Percentiles rank a stretch among this genome's conserved stretches.
These are phyloP conservation scores for Tuber melanosporum DNA, from an alignment of 495 filamentous ascomycete genomes.

Conservation along the genomic window DNA sequence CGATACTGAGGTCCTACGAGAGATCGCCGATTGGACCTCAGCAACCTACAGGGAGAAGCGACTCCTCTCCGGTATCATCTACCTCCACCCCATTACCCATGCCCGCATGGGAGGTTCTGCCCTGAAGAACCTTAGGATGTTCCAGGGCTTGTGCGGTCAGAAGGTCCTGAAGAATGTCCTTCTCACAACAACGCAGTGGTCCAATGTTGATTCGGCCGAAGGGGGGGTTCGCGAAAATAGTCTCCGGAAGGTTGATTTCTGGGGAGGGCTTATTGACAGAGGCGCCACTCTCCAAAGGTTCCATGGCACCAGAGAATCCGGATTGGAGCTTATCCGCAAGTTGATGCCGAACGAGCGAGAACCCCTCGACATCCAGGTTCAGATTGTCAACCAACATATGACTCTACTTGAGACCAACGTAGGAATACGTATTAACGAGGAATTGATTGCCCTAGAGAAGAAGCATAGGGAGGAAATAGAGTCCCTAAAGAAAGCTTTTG, in stretches of 20 bases:
- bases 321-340: slow-evolving; percentile 36
- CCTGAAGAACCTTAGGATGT: slow-evolving; percentile 45
- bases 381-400: slow-evolving; percentile 42
- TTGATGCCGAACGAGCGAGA: slow-evolving; percentile 19
- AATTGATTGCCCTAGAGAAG: slow-evolving; percentile 29
- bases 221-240: slow-evolving; percentile 42
- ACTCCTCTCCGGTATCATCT: slow-evolving; percentile 44
- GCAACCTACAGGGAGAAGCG: slow-evolving; percentile 33
- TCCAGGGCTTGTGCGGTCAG: slow-evolving; percentile 46
- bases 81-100: slow-evolving; percentile 49
- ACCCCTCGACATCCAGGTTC: slow-evolving; percentile 44
- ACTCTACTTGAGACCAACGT: slow-evolving; percentile 43
- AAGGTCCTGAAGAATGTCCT: slow-evolving; percentile 43
- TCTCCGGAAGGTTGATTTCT: slow-evolving; percentile 45
- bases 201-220: slow-evolving; percentile 16
- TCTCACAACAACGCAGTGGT: slow-evolving; percentile 49
- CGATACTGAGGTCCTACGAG: slow-evolving; percentile 45
- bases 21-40: slow-evolving; percentile 42
- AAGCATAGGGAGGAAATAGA: slow-evolving; percentile 1
- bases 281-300: slow-evolving; percentile 39
- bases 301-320: slow-evolving; percentile 40
- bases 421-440: slow-evolving; percentile 38
- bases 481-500: neutral
- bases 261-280: slow-evolving; percentile 42
- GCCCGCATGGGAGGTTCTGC: slow-evolving; percentile 44